Conservation (phyloP, 495 filamentous ascomycete genomes). For the Penicilliopsis zonata region DNA sequence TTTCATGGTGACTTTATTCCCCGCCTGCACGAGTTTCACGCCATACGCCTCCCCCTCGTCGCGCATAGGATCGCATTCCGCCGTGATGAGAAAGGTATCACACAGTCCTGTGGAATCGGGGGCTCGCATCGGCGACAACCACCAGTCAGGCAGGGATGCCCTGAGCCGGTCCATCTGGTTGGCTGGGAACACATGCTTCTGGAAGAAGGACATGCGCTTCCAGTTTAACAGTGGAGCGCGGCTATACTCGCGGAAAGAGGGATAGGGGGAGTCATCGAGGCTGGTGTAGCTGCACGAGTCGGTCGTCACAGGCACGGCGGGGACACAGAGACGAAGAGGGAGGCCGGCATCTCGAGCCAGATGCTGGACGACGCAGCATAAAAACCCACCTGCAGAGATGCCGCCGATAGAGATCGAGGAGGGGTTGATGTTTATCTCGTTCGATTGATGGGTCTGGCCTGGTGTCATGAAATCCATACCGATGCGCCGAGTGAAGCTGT, state of each 20-base stretch:
- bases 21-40: constrained; percentile 29
- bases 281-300: constrained; percentile 23
- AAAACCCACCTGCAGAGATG: constrained; percentile 36
- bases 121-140: too few relatives aligned
- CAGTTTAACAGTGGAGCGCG: constrained; percentile 34
- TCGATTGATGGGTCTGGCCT: constrained; percentile 16
- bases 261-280: constrained; percentile 31
- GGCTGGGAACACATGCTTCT: too few relatives aligned
- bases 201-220: constrained; percentile 35
- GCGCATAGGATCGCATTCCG: constrained; percentile 34
- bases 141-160: too few relatives aligned
- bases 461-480: too few relatives aligned
- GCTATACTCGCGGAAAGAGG: constrained; percentile 30
- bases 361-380: constrained; percentile 32
- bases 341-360: constrained; percentile 35
- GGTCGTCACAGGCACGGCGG: constrained; percentile 23
- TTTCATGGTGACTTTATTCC: constrained; percentile 33
- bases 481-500: constrained; percentile 4
- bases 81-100: constrained; percentile 34
- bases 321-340: constrained; percentile 26
- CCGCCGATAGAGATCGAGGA: constrained; percentile 36
- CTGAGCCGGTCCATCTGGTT: too few relatives aligned
- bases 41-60: constrained; percentile 44
- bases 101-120: too few relatives aligned
- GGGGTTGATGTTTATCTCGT: constrained; percentile 26